These are phyloP conservation scores for Astrothelium macrocarpum DNA, from an alignment of 495 filamentous ascomycete species.

Conservation along the genomic window DNA sequence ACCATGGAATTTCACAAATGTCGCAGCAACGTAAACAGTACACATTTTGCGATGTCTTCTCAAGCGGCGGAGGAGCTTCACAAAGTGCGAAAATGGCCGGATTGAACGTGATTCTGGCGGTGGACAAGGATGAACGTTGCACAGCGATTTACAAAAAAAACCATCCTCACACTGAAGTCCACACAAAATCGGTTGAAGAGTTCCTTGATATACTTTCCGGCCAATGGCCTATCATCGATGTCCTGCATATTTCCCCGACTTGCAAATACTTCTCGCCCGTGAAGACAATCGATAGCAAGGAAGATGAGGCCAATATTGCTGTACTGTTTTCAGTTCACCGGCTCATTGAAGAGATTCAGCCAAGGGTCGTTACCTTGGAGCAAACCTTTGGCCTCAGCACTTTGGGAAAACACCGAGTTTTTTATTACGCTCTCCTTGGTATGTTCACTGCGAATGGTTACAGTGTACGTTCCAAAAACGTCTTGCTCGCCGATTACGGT, in stretches of 20 bases:
- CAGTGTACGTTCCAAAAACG: slow-evolving; percentile 52
- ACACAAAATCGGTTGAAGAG: slow-evolving; percentile 26
- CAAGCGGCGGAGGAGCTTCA: slow-evolving; percentile 68
- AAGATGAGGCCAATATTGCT: slow-evolving; percentile 51
- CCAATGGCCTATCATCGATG: slow-evolving; percentile 45
- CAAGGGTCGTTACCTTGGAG: slow-evolving; percentile 72
- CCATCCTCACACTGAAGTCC: slow-evolving; percentile 40
- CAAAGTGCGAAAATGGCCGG: slow-evolving; percentile 57
- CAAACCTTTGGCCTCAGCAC: slow-evolving; percentile 59
- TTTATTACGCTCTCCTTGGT: slow-evolving; percentile 52
- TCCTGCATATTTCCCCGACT: slow-evolving; percentile 73
- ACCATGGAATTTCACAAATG: no score
- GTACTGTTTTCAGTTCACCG: slow-evolving; percentile 54
- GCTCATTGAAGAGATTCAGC: slow-evolving; percentile 50
- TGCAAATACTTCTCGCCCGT: slow-evolving; percentile 77
- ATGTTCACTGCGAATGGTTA: slow-evolving; percentile 59
- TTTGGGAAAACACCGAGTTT: slow-evolving; percentile 33
- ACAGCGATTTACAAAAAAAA: slow-evolving; percentile 50
- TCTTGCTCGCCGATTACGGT: slow-evolving; percentile 50
- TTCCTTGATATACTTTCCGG: slow-evolving; percentile 33
- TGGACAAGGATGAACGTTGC: slow-evolving; percentile 52
- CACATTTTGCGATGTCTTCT: slow-evolving; percentile 62
- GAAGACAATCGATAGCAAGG: slow-evolving; percentile 47
- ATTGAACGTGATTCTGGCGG: slow-evolving; percentile 46
- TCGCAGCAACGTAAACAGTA: slow-evolving; percentile 33